phyloP scores from a whole-genome alignment of 805 yeast species.

The Kluyveromyces lactis region DNA sequence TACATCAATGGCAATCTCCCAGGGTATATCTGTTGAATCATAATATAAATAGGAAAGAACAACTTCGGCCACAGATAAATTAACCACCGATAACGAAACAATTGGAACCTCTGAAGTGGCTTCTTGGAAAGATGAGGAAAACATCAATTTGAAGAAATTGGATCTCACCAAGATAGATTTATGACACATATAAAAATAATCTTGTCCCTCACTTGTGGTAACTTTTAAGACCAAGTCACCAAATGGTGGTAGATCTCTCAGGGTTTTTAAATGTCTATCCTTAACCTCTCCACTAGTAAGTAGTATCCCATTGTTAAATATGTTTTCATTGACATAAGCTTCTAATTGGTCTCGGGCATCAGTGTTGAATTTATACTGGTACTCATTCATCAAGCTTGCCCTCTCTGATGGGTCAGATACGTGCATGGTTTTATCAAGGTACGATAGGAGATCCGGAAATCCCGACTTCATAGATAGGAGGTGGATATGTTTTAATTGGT shows the following conservation, averaged over 20 bases:
- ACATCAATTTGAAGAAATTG: conserved; percentile 57
- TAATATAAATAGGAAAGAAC: conserved; percentile 49
- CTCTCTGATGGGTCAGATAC: conserved; percentile 25
- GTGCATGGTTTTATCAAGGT: conserved; percentile 25
- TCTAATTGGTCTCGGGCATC: conserved; percentile 20
- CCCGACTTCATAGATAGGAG: conserved; percentile 29
- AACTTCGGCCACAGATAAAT: conserved; percentile 38
- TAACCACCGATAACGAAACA: conserved; percentile 16
- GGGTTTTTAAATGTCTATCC: not conserved
- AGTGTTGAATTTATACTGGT: conserved; percentile 26
- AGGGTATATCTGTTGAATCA: conserved; percentile 48
- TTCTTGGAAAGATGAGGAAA: conserved; percentile 42
- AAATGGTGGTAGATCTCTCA: conserved; percentile 10
- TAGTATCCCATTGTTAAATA: conserved; percentile 7
- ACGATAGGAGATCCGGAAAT: conserved; percentile 32
- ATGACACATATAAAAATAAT: conserved; percentile 52
- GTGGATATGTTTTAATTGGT: conserved; percentile 24
- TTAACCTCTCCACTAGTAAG: conserved; percentile 2
- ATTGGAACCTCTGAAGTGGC: conserved; percentile 13
- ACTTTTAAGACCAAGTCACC: conserved; percentile 45
- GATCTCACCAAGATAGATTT: conserved; percentile 51
- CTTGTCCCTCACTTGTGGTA: conserved; percentile 16
- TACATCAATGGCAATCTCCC: conserved; percentile 44
- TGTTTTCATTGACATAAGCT: conserved; percentile 19
- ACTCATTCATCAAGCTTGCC: conserved; percentile 28